phyloP scores from a whole-genome alignment of 2,329 filamentous ascomycete species.

The Lasiodiplodia hormozganensis region DNA sequence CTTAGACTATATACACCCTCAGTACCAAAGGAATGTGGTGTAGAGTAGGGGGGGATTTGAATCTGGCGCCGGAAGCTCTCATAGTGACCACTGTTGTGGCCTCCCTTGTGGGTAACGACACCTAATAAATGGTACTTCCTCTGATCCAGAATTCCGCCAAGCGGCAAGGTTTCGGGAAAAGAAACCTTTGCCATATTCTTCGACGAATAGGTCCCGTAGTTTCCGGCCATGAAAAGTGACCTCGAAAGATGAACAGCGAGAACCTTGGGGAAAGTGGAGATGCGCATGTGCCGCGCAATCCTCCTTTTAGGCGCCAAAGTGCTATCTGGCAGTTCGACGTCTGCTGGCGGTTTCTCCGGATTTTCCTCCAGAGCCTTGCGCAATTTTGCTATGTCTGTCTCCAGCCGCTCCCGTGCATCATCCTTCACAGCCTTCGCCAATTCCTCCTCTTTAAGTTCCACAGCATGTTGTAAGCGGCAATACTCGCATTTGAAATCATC shows the following conservation, averaged over 20 bases:
- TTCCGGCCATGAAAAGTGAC: slow-evolving; percentile 83
- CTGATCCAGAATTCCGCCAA: slow-evolving; percentile 80
- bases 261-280: slow-evolving; percentile 86
- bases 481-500: slow-evolving; percentile 97
- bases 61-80: slow-evolving; percentile 93
- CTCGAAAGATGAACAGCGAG: slow-evolving; percentile 91
- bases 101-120: slow-evolving; percentile 92
- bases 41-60: slow-evolving; percentile 79
- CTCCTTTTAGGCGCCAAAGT: slow-evolving; percentile 78
- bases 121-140: slow-evolving; percentile 84
- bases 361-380: slow-evolving; percentile 76
- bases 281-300: slow-evolving; percentile 87
- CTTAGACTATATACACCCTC: slow-evolving; percentile 70
- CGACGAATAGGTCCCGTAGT: slow-evolving; percentile 73
- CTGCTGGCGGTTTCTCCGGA: slow-evolving; percentile 77
- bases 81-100: slow-evolving; percentile 95
- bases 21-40: slow-evolving; percentile 77
- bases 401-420: slow-evolving; percentile 56
- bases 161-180: slow-evolving; percentile 84
- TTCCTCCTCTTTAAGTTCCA: slow-evolving; percentile 68
- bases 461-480: slow-evolving; percentile 84
- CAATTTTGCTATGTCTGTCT: slow-evolving; percentile 69
- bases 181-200: slow-evolving; percentile 96
- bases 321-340: slow-evolving; percentile 75
- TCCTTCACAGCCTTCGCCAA: slow-evolving; percentile 51